Percentiles rank a stretch among this genome's conserved stretches.
Evolutionary conservation across 2,329 filamentous ascomycete species (phyloP).

Genomic region (Sclerotinia nivalis): DNA sequence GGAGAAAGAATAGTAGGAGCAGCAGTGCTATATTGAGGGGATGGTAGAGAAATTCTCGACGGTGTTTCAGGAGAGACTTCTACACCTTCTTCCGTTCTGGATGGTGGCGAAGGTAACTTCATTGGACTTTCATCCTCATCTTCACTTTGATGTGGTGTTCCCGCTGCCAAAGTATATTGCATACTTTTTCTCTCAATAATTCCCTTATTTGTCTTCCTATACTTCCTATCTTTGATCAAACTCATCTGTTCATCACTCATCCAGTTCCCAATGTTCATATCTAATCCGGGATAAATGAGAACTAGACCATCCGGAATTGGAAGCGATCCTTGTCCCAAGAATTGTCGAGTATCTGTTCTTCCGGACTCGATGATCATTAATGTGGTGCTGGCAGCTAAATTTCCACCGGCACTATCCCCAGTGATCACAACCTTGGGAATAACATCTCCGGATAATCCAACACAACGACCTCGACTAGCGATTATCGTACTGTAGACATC

Average conservation of each 20-base stretch:
- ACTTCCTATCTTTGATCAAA: slow-evolving; percentile 79
- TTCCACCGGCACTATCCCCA: slow-evolving; percentile 82
- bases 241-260: slow-evolving; percentile 99
- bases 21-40: slow-evolving; percentile 30
- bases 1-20: slow-evolving; percentile 34
- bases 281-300: slow-evolving; percentile 84
- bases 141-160: slow-evolving; percentile 79
- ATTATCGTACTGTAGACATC: slow-evolving; percentile 79
- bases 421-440: slow-evolving; percentile 70
- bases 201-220: slow-evolving; percentile 73
- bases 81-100: background rate
- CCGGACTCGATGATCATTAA: slow-evolving; percentile 86
- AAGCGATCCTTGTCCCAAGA: slow-evolving; percentile 59
- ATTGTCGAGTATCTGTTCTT: slow-evolving; percentile 55
- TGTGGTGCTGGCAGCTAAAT: slow-evolving; percentile 75
- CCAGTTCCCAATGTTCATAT: slow-evolving; percentile 98
- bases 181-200: slow-evolving; percentile 83
- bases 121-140: slow-evolving; percentile 57
- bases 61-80: background rate
- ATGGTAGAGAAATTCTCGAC: background rate
- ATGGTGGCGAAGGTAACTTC: slow-evolving; percentile 35
- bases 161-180: slow-evolving; percentile 81
- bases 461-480: slow-evolving; percentile 69
- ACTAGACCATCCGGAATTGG: slow-evolving; percentile 78
- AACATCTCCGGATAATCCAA: slow-evolving; percentile 68